Percentiles rank a stretch among this genome's conserved stretches.
These are phyloP conservation scores for Phaeolepiota aurea DNA, from an alignment of 768 basidiomycete genomes.

Conservation along the genomic window DNA sequence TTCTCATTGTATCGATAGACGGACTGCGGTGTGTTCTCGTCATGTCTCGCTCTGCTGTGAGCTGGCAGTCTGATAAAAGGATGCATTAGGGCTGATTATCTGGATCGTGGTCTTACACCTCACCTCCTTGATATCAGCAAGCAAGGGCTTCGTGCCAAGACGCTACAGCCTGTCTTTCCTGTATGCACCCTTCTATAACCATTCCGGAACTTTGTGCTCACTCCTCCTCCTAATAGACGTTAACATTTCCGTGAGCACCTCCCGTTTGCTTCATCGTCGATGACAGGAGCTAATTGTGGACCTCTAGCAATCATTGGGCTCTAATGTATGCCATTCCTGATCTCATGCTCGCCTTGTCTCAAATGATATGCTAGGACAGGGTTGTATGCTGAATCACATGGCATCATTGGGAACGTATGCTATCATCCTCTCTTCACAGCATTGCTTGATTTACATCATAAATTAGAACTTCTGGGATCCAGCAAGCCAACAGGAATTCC, in stretches of 20 bases:
- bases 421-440: neutral
- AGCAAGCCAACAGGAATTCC: slow-evolving; percentile 47
- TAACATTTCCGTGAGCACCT: slow-evolving; percentile 79
- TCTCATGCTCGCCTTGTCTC: slow-evolving; percentile 2
- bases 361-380: slow-evolving; percentile 59
- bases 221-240: slow-evolving; percentile 44
- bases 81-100: slow-evolving; percentile 67
- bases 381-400: slow-evolving; percentile 82
- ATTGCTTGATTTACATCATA: neutral
- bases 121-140: slow-evolving; percentile 75
- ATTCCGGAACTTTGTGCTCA: too few species aligned
- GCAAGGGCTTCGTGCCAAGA: slow-evolving; percentile 81
- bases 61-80: slow-evolving; percentile 5
- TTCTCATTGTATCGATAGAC: slow-evolving; percentile 81
- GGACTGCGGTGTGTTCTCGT: slow-evolving; percentile 53
- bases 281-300: neutral
- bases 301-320: slow-evolving; percentile 77
- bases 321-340: slow-evolving; percentile 47
- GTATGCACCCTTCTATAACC: too few species aligned
- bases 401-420: slow-evolving; percentile 81
- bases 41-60: neutral
- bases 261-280: too few species aligned
- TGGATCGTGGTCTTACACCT: slow-evolving; percentile 80
- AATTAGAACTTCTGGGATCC: slow-evolving; percentile 86
- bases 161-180: slow-evolving; percentile 82